These are phyloP conservation scores for thale cress (Arabidopsis thaliana) DNA, from an alignment of 345 rosid genomes.

Conservation along the genomic window DNA sequence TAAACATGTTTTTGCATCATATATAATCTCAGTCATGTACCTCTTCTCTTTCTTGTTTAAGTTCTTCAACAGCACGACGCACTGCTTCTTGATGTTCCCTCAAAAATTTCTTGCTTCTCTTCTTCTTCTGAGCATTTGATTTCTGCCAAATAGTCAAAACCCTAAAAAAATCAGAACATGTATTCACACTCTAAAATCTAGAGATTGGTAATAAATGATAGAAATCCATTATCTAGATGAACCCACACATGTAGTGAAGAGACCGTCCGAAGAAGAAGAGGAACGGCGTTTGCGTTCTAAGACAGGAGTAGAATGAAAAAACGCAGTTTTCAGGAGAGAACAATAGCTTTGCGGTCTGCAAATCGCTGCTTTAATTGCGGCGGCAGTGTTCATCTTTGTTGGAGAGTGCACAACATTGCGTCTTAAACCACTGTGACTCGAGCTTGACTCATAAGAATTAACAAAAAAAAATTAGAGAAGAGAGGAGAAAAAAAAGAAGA, in stretches of 20 bases:
- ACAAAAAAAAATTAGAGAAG: not conserved
- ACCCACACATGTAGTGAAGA: constrained; percentile 31
- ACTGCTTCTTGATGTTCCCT: constrained; percentile 50
- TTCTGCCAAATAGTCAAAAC: constrained; percentile 7
- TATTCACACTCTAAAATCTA: constrained; percentile 1
- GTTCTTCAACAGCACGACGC: constrained; percentile 42
- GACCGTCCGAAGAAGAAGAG: constrained; percentile 24
- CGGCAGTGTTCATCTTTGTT: constrained; percentile 43
- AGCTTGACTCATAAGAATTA: not conserved
- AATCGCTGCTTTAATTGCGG: constrained; percentile 46
- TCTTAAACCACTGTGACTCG: not conserved
- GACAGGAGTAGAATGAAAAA: constrained; percentile 68
- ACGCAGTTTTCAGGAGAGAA: constrained; percentile 37
- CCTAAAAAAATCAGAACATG: not conserved
- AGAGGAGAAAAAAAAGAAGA: not conserved
- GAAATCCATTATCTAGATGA: not conserved
- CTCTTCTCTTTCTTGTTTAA: constrained; percentile 37
- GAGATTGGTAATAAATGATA: not conserved
- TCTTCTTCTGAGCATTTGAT: constrained; percentile 32
- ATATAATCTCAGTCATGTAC: constrained; percentile 3
- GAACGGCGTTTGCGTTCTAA: constrained; percentile 60
- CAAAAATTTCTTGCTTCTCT: constrained; percentile 50
- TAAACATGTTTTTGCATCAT: constrained; percentile 39
- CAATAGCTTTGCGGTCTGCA: constrained; percentile 45
- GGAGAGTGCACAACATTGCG: constrained; percentile 25